Base-by-base conservation (phyloP, 1,284 basidiomycete genomes). In the Heterobasidion parviporum region DNA sequence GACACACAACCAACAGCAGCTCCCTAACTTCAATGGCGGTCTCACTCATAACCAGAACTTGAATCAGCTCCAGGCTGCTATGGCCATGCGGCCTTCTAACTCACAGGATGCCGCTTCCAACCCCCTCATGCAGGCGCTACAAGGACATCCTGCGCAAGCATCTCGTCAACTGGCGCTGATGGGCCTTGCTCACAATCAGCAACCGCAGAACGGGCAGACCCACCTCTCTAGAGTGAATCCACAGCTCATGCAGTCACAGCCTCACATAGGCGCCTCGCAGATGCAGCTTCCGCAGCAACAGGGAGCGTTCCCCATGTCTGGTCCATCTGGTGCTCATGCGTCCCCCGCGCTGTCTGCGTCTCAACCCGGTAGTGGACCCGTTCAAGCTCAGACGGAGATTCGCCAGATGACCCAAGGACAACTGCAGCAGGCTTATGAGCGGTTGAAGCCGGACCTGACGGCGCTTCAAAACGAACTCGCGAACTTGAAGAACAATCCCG, bases 121-220 rank as follows among this genome's bases (percentile, higher is more conserved):
- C 33, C 14, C 49, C 26, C 54, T 60, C 41, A 60, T 76, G 57
- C 76, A 75, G 54, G 62, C 68, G 4, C 63, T 74, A 38, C 68
- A 73, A 57, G 62, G 60, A 53, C 69, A 58, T 52, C 57, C 44
- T 62, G 16, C 49, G 15, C 61, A 12, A 52, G 64, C 57, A 53
- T 64, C 56, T 64, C 69, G 81, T 45, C 82, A 81, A 62, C 67
- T 81, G 34, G 77, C 79, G 52, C 71, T 80, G 50, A 72, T 81
- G 62, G 62, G 62, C 48, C 68, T 75, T 57, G 71, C 75, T 6
- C 77, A 77, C 57, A 73, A 72, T 59, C 78, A 77, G 65, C 74
- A 80, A 60, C 72, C 55, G 15, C 61, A 57, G 53, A 61, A 63
- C 34, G 48, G 50, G 32, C 33, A 34, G 32, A 72, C 76, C 60